Percentiles rank a stretch among this genome's conserved stretches.
phyloP scores from a whole-genome alignment of 345 rosid genomes.

The Viola odorata region DNA sequence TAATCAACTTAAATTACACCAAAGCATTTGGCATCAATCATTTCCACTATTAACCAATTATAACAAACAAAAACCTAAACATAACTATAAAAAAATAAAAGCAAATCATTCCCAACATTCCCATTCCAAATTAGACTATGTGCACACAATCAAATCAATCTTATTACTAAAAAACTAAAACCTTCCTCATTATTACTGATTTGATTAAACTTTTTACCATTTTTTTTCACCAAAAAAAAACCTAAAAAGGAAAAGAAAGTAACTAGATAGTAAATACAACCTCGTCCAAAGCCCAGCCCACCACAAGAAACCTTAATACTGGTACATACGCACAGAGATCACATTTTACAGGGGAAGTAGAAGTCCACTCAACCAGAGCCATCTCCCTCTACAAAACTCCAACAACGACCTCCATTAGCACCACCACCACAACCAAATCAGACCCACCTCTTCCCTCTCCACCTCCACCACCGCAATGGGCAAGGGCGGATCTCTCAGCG shows the following conservation, averaged over 20 bases:
- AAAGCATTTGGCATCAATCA: too few species aligned
- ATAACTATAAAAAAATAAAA: too few species aligned
- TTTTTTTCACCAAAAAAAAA: too few species aligned
- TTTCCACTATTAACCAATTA: too few species aligned
- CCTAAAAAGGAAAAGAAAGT: too few species aligned
- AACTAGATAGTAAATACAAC: too few species aligned
- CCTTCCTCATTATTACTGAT: too few species aligned
- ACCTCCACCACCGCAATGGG: slow-evolving; percentile 42
- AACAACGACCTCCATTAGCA: not conserved
- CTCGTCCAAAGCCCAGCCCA: not conserved
- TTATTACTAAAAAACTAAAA: too few species aligned
- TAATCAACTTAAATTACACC: too few species aligned
- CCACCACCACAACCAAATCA: not conserved
- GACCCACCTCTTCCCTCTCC: not conserved
- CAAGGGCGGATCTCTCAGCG: slow-evolving; percentile 84
- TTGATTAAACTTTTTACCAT: too few species aligned
- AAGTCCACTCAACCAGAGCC: slow-evolving; percentile 5
- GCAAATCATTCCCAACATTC: not conserved
- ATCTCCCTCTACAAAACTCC: not conserved
- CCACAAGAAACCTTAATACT: not conserved
- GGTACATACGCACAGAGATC: not conserved
- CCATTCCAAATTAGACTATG: not conserved
- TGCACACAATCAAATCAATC: not conserved
- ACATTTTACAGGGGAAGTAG: too few species aligned
- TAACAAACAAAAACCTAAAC: too few species aligned